Conservation (phyloP, 2,329 filamentous ascomycete species). For the Aspergillus quadricinctus region DNA sequence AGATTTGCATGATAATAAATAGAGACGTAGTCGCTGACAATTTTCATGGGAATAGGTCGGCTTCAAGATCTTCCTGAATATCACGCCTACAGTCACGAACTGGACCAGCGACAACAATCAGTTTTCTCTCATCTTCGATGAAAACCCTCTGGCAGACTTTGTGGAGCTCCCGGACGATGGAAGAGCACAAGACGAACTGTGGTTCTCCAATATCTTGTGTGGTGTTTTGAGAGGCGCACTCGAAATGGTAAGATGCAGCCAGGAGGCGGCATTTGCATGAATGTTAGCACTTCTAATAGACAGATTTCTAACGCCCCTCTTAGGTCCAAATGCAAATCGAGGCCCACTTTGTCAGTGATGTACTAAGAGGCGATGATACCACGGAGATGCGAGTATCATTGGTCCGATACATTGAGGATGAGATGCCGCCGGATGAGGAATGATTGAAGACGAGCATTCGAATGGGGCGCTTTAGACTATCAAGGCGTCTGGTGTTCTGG, state of each 20-base stretch:
- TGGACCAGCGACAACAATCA: slow-evolving; percentile 96
- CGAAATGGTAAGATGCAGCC: slow-evolving; percentile 72
- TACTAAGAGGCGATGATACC: slow-evolving; percentile 86
- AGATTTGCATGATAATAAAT: neutral
- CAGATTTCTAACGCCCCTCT: slow-evolving; percentile 3
- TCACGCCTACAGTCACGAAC: slow-evolving; percentile 87
- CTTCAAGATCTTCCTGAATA: slow-evolving; percentile 98
- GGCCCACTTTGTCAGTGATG: slow-evolving; percentile 90
- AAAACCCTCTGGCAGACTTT: slow-evolving; percentile 95
- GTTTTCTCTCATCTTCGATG: slow-evolving; percentile 93
- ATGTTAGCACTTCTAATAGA: neutral
- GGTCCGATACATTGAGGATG: slow-evolving; percentile 93
- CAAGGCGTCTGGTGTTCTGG: slow-evolving; percentile 24
- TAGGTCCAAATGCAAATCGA: slow-evolving; percentile 96
- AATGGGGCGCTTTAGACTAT: slow-evolving; percentile 2
- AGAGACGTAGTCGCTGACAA: slow-evolving; percentile 5
- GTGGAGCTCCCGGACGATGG: slow-evolving; percentile 96
- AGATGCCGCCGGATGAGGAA: slow-evolving; percentile 94
- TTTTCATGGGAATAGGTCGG: slow-evolving; percentile 61
- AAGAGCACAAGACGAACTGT: slow-evolving; percentile 89
- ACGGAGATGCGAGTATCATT: slow-evolving; percentile 95
- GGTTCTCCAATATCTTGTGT: slow-evolving; percentile 97
- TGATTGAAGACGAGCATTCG: slow-evolving; percentile 42
- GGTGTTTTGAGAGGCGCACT: slow-evolving; percentile 85
- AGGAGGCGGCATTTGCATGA: neutral